phyloP scores from a whole-genome alignment of 257 asterid genomes.

The Primulina eburnea region DNA sequence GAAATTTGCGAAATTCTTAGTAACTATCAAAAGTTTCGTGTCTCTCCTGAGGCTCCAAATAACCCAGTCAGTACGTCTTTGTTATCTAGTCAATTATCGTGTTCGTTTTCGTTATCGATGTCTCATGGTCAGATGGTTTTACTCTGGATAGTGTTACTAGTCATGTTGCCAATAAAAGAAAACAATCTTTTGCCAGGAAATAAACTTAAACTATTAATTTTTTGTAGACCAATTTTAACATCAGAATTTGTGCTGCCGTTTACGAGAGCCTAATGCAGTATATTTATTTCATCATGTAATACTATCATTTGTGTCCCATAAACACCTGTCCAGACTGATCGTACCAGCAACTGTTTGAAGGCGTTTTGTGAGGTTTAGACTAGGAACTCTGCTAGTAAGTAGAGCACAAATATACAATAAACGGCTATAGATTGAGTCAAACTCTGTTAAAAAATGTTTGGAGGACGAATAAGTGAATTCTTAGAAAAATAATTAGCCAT shows the following conservation, averaged over 20 bases:
- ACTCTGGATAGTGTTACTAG: neutral
- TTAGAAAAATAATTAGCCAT: no score
- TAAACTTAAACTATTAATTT: neutral
- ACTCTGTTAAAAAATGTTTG: no score
- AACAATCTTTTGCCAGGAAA: neutral
- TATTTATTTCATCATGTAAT: no score
- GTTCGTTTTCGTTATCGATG: neutral
- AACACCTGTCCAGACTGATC: no score
- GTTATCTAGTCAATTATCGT: neutral
- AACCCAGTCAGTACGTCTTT: slow-evolving; percentile 82
- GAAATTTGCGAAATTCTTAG: slow-evolving; percentile 84
- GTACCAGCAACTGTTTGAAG: neutral
- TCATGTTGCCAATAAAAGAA: neutral
- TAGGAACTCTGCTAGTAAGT: neutral
- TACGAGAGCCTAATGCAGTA: neutral
- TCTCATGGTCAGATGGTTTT: neutral
- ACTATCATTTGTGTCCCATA: no score
- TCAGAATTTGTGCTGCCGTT: neutral
- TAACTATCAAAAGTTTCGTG: slow-evolving; percentile 63
- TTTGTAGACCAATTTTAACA: neutral
- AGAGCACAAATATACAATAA: neutral
- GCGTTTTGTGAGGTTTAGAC: neutral
- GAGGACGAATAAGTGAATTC: no score
- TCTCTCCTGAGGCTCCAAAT: slow-evolving; percentile 77
- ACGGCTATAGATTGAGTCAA: no score